A percentile compares a stretch with the other conserved stretches of the same genome.
These are phyloP conservation scores for Cocos nucifera DNA, from an alignment of 176 grass and related monocot species.

Conservation along the genomic window DNA sequence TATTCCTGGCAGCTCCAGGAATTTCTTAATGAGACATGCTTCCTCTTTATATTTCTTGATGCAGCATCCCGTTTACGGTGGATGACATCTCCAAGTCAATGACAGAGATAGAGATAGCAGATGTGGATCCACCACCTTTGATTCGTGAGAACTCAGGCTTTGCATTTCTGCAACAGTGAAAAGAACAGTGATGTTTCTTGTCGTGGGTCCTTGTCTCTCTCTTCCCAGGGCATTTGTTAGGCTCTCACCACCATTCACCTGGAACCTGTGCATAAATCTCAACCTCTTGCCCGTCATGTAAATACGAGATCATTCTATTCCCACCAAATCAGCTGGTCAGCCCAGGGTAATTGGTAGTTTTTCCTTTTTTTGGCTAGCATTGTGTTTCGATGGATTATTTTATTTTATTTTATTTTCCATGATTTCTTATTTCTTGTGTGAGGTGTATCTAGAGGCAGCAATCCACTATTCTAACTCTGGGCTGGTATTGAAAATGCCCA, in stretches of 20 bases:
- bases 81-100: constrained; percentile 82
- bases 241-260: constrained; percentile 15
- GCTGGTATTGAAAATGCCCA: constrained; percentile 59
- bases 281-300: constrained; percentile 28
- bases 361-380: constrained; percentile 2
- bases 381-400: constrained; percentile 59
- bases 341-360: constrained; percentile 32
- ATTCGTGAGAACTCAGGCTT: constrained; percentile 73
- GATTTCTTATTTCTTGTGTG: constrained; percentile 17
- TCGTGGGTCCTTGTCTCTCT: neutral
- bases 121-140: constrained; percentile 51
- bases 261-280: constrained; percentile 35
- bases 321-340: constrained; percentile 22
- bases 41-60: constrained; percentile 18
- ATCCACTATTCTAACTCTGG: constrained; percentile 25
- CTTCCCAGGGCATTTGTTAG: neutral
- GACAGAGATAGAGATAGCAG: constrained; percentile 52
- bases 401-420: neutral
- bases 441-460: constrained; percentile 35
- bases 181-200: constrained; percentile 30
- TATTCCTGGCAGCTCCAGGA: neutral
- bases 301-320: constrained; percentile 33
- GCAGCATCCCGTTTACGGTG: constrained; percentile 80
- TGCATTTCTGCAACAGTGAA: constrained; percentile 86
- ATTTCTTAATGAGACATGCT: constrained; percentile 13